Conservation (phyloP, 2,329 filamentous ascomycete genomes). For the Trichophyton rubrum region DNA sequence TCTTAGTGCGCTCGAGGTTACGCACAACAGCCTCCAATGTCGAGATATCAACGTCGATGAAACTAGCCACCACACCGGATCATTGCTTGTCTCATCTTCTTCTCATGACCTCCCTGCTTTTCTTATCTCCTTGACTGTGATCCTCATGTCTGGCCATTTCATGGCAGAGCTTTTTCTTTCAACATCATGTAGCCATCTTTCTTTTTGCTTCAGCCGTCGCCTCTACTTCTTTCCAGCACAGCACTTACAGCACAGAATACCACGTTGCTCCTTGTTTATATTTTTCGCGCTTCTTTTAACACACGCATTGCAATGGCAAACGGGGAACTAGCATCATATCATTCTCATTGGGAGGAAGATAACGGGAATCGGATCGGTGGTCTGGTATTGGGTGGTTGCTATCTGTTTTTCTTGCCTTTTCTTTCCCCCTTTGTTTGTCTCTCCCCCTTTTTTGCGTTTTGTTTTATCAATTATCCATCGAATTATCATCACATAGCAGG, state of each 20-base stretch:
- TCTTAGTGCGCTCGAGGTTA: background rate
- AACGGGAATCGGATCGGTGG: slow-evolving; percentile 2
- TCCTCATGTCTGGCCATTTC: background rate
- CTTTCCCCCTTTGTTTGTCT: background rate
- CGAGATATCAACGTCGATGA: background rate
- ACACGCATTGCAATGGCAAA: background rate
- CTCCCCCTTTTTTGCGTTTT: background rate
- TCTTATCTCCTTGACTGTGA: background rate
- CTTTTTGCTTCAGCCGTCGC: background rate
- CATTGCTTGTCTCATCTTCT: background rate
- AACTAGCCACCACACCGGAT: background rate
- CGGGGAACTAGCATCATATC: slow-evolving; percentile 4
- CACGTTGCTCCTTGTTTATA: background rate
- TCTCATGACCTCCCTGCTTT: background rate
- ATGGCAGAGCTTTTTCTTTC: background rate
- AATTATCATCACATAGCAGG: background rate
- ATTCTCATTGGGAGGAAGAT: slow-evolving; percentile 5
- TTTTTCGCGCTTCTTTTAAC: background rate
- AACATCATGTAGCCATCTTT: background rate
- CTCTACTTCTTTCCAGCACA: background rate
- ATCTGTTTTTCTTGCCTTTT: background rate
- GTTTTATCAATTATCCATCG: background rate
- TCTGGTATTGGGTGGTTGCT: slow-evolving; percentile 5
- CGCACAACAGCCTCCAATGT: background rate
- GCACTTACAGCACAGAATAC: background rate